A percentile compares a stretch with the other conserved stretches of the same genome.
Conservation (phyloP, 257 asterid species). For the Vinca minor region DNA sequence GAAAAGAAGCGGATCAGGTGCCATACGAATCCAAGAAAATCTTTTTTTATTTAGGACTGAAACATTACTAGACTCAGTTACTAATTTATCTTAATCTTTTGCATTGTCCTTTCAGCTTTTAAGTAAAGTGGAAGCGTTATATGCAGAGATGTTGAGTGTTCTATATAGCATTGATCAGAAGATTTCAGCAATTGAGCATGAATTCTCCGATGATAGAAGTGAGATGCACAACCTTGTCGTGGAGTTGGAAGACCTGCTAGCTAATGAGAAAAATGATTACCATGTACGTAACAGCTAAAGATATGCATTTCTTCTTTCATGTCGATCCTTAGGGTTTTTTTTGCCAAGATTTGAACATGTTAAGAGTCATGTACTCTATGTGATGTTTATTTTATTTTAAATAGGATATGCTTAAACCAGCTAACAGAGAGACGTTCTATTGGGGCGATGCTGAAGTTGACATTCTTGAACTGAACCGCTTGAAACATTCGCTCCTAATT, state of each 20-base stretch:
- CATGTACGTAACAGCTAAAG: conserved; percentile 35
- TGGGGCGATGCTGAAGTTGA: conserved; percentile 33
- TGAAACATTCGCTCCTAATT: conserved; percentile 61
- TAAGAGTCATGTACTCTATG: neutral
- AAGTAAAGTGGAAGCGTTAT: conserved; percentile 54
- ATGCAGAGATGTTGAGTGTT: conserved; percentile 53
- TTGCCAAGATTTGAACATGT: neutral
- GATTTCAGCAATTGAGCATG: conserved; percentile 35
- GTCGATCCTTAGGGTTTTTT: neutral
- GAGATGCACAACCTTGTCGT: conserved; percentile 43
- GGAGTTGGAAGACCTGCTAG: conserved; percentile 52
- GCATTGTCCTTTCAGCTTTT: conserved; percentile 44
- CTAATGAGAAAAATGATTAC: conserved; percentile 43
- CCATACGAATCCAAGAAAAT: conserved; percentile 2
- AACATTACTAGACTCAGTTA: neutral
- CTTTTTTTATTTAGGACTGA: neutral
- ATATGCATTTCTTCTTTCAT: conserved; percentile 4
- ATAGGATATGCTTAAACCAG: conserved; percentile 50
- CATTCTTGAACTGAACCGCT: conserved; percentile 68
- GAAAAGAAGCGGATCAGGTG: conserved; percentile 73
- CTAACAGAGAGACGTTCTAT: conserved; percentile 24
- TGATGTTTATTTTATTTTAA: conserved; percentile 6
- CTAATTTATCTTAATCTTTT: conserved; percentile 11
- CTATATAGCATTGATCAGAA: conserved; percentile 45
- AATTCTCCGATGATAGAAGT: conserved; percentile 42